Evolutionary conservation across 106 monocot genomes (phyloP).

Genomic region (Dendrobium huoshanense): DNA sequence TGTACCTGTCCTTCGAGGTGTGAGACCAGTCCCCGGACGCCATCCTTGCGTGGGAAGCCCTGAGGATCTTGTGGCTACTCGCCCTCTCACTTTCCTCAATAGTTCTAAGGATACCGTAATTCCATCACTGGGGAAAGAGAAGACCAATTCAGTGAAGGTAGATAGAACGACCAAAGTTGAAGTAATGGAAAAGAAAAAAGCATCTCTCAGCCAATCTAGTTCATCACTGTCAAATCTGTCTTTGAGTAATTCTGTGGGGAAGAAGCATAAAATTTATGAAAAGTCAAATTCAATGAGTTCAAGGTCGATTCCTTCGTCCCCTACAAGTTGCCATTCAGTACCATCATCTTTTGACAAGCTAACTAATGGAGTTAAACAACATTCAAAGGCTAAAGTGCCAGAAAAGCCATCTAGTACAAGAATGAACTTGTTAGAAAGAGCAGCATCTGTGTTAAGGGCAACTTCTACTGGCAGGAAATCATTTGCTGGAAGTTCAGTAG

Average conservation of each 20-base stretch:
- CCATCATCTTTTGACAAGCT: slow-evolving; percentile 63
- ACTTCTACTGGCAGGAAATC: slow-evolving; percentile 33
- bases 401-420: slow-evolving; percentile 31
- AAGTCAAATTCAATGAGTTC: slow-evolving; percentile 37
- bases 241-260: slow-evolving; percentile 16
- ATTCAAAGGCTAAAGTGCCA: slow-evolving; percentile 26
- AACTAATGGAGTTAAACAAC: slow-evolving; percentile 41
- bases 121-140: slow-evolving; percentile 24
- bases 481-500: slow-evolving; percentile 19
- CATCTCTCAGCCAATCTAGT: slow-evolving; percentile 36
- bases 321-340: slow-evolving; percentile 58
- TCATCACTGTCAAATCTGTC: slow-evolving; percentile 42
- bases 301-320: slow-evolving; percentile 60
- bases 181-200: slow-evolving; percentile 29
- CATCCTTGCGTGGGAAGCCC: slow-evolving; percentile 81
- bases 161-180: slow-evolving; percentile 28
- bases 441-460: slow-evolving; percentile 44
- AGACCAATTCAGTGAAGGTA: slow-evolving; percentile 25
- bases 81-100: slow-evolving; percentile 35
- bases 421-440: slow-evolving; percentile 47
- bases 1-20: slow-evolving; percentile 59
- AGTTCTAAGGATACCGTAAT: slow-evolving; percentile 12
- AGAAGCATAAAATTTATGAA: slow-evolving; percentile 17
- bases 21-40: slow-evolving; percentile 68
- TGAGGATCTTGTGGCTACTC: slow-evolving; percentile 54